Base-by-base conservation (phyloP, 106 monocot genomes). In the Dioscorea alata region DNA sequence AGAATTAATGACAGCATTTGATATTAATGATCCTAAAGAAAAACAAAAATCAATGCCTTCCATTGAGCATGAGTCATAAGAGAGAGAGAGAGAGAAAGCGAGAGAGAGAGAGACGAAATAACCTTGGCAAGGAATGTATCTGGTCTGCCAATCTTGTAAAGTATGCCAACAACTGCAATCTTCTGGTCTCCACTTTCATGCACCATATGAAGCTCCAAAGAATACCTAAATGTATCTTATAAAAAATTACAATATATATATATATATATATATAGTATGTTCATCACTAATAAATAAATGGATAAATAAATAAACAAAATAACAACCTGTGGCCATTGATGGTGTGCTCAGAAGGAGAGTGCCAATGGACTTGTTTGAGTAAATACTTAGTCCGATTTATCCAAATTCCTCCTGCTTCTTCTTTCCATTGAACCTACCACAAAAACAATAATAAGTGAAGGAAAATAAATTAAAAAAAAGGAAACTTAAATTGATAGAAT, bases 141-240 rank as follows among this genome's bases (percentile, higher is more conserved):
- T 4, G 85, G 79, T 15, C 72, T 68, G 34, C 95, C 91, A 12
- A 70, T 25, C 14, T 58, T 73, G 83, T 96, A 91, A 63, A 96
- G 42, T 57, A 91, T 81, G 13, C 81, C 88, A 8, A 91, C 75
- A 4, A 88, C 88, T 0, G 88, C 83, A 2, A 78, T 73, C 69
- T 81, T 69, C 34, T 74, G 53, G 33, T 87, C 75, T 16, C 74
- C 67, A 23, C 74, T 77, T 72, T 59, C 57, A 54, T 96, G 95
- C 23, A 96, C 80, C 85, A 96, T 78, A 70, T 96, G 95, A 74
- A 91, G 19, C 75, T 96, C 95, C 75, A 91, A 2, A 6, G 32
- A 17, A 48, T 78, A 88, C 24, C 92, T 92, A 66, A 4, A 51
- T 28, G 1, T 28, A 28, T 28, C 28, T 1, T 28, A 28, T 28